phyloP scores from a whole-genome alignment of 139 green algal species.

The Dunaliella primolecta region DNA sequence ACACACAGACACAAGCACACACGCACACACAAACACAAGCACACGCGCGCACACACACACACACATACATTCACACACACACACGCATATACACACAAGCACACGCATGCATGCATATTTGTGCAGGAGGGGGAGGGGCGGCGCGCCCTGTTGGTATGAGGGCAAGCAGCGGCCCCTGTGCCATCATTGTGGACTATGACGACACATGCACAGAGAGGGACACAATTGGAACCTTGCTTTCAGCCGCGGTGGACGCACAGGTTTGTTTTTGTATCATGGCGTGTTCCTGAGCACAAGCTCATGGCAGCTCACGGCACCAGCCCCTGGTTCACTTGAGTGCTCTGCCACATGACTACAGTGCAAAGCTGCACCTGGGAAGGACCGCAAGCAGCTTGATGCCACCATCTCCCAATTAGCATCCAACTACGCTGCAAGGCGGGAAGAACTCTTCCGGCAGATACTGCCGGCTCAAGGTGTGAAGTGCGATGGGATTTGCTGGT shows the following conservation, averaged over 20 bases:
- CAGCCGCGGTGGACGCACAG: neutral
- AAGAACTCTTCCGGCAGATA: neutral
- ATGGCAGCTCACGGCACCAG: neutral
- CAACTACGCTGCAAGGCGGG: constrained; percentile 33
- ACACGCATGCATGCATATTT: neutral
- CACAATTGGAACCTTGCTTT: neutral
- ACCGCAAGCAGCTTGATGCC: constrained; percentile 13
- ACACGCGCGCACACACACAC: neutral
- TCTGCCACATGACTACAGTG: neutral
- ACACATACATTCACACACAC: neutral
- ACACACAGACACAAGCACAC: neutral
- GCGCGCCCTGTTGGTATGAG: no score
- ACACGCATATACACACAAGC: neutral
- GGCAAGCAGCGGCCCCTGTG: neutral
- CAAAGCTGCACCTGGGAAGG: neutral
- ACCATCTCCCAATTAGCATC: constrained; percentile 25
- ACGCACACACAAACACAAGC: neutral
- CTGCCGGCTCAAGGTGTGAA: neutral
- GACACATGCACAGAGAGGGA: neutral
- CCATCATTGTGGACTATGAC: neutral
- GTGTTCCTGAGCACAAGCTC: neutral
- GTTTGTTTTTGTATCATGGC: neutral
- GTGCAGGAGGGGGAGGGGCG: no score
- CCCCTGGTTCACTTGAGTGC: neutral
- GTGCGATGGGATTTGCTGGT: no score